Evolutionary conservation across 805 yeast species (phyloP).

Genomic region (Cyberlindnera maclurae): DNA sequence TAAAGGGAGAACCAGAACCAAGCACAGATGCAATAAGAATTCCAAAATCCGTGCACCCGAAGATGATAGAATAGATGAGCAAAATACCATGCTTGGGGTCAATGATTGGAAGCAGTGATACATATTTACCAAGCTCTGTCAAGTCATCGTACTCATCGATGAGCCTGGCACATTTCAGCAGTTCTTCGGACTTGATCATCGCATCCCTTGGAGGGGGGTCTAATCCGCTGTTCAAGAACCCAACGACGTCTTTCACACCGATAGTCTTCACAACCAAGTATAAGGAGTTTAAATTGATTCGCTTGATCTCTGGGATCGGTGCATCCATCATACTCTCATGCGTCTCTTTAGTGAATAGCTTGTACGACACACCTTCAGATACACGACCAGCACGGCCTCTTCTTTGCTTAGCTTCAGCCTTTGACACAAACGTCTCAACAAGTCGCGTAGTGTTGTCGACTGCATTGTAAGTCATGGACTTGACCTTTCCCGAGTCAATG

Average conservation of each 20-base stretch:
- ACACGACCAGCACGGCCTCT: conserved; percentile 99
- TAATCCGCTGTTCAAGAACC: conserved; percentile 65
- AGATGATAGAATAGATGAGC: conserved; percentile 69
- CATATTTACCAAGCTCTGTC: conserved; percentile 72
- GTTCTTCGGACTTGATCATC: conserved; percentile 32
- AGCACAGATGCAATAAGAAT: conserved; percentile 76
- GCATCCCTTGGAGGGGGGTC: conserved; percentile 63
- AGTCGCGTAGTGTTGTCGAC: conserved; percentile 61
- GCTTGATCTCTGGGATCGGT: conserved; percentile 83
- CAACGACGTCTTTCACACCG: conserved; percentile 69
- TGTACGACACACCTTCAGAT: conserved; percentile 72
- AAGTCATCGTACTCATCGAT: conserved; percentile 41
- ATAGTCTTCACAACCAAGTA: conserved; percentile 81
- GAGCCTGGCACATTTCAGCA: conserved; percentile 69
- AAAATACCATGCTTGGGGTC: conserved; percentile 84
- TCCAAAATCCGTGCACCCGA: conserved; percentile 73
- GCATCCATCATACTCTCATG: conserved; percentile 55
- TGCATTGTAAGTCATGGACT: conserved; percentile 66
- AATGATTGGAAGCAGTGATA: conserved; percentile 73
- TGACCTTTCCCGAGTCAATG: conserved; percentile 81
- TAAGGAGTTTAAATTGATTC: conserved; percentile 77
- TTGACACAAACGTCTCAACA: conserved; percentile 79
- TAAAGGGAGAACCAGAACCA: conserved; percentile 69
- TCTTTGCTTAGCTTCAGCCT: conserved; percentile 84
- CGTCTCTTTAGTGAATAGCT: conserved; percentile 61